phyloP scores from a whole-genome alignment of 1,139 yeast genomes.

The Yamadazyma atmosphaerica region DNA sequence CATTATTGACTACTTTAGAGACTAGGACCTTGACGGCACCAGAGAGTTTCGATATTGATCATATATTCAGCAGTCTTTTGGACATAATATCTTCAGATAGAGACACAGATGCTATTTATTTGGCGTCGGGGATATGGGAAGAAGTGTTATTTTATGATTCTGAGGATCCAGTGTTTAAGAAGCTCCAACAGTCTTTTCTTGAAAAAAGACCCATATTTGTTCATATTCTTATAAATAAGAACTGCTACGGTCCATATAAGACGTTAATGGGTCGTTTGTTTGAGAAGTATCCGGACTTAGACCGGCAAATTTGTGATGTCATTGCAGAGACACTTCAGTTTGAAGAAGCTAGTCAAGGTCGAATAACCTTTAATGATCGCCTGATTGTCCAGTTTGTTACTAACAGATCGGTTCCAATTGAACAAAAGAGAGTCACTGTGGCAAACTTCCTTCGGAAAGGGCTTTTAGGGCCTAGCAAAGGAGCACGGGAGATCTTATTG shows the following conservation, averaged over 20 bases:
- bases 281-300: slow-evolving; percentile 1
- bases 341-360: slow-evolving; percentile 9
- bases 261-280: slow-evolving; percentile 18
- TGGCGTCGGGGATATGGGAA: not conserved
- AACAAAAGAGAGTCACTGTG: slow-evolving; percentile 19
- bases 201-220: slow-evolving; percentile 19
- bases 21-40: not conserved
- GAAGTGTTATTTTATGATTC: not conserved
- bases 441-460: slow-evolving; percentile 23
- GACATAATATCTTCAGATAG: slow-evolving; percentile 1
- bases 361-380: slow-evolving; percentile 14
- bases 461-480: slow-evolving; percentile 6
- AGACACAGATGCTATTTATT: slow-evolving; percentile 1
- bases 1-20: not conserved
- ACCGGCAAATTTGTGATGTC: slow-evolving; percentile 24
- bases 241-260: slow-evolving; percentile 21
- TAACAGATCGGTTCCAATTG: slow-evolving; percentile 10
- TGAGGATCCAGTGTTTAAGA: not conserved
- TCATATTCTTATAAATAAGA: slow-evolving; percentile 22
- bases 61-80: slow-evolving; percentile 1
- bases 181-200: slow-evolving; percentile 19
- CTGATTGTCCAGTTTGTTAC: slow-evolving; percentile 17
- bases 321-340: slow-evolving; percentile 23
- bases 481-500: slow-evolving; percentile 11
- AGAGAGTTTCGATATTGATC: not conserved